Conservation (phyloP, 2,329 filamentous ascomycete species). For the Thermomyces lanuginosus region DNA sequence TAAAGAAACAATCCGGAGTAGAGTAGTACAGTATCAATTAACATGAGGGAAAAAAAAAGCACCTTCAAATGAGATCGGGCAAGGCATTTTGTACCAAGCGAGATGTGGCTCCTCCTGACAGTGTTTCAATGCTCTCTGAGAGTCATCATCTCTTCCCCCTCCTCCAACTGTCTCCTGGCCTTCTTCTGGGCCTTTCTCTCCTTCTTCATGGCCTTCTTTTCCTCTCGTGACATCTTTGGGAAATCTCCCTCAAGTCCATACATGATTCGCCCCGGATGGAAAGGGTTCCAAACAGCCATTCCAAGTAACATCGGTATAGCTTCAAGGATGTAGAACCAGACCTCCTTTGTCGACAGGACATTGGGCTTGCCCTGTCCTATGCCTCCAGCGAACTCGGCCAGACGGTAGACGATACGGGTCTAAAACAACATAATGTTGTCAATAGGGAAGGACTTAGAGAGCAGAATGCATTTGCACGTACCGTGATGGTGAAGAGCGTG, state of each 20-base stretch:
- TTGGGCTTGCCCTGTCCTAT: constrained; percentile 43
- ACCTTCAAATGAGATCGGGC: too few relatives aligned
- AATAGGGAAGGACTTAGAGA: too few relatives aligned
- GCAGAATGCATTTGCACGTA: too few relatives aligned
- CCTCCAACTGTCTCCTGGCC: too few relatives aligned
- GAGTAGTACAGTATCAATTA: too few relatives aligned
- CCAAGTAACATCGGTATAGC: constrained; percentile 40
- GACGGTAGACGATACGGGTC: constrained; percentile 44
- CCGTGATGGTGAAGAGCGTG: constrained; percentile 28
- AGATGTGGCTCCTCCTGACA: too few relatives aligned
- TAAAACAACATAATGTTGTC: too few relatives aligned
- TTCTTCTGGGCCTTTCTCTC: constrained; percentile 19
- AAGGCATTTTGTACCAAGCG: too few relatives aligned
- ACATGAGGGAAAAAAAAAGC: too few relatives aligned
- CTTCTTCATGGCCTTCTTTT: constrained; percentile 29
- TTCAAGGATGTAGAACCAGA: constrained; percentile 37
- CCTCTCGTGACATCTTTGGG: constrained; percentile 23
- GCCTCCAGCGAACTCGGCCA: constrained; percentile 40
- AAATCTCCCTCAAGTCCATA: constrained; percentile 33
- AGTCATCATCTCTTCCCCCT: too few relatives aligned
- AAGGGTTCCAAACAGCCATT: constrained; percentile 26
- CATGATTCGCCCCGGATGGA: constrained; percentile 36
- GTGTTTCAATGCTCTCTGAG: too few relatives aligned
- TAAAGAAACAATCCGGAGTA: too few relatives aligned
- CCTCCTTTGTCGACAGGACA: constrained; percentile 49